Percentiles rank a stretch among this genome's conserved stretches.
phyloP scores from a whole-genome alignment of 2,329 filamentous ascomycete genomes.

The Xylariales sp. region DNA sequence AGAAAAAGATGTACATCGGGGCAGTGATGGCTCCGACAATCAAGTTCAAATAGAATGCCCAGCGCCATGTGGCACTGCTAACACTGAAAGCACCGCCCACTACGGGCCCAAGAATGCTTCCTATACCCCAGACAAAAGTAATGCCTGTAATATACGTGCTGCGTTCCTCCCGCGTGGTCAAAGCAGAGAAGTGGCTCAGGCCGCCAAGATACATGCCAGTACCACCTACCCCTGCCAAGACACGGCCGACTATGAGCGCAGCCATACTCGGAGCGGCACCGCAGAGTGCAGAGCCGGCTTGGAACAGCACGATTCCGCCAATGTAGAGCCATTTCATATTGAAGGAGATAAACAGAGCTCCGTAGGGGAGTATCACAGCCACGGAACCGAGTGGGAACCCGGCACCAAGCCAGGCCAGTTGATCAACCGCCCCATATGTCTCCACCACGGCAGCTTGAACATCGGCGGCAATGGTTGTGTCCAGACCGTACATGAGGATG shows the following conservation, averaged over 20 bases:
- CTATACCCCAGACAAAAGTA: conserved; percentile 34
- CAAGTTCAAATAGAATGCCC: conserved; percentile 54
- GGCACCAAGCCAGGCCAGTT: background rate
- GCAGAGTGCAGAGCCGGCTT: conserved; percentile 28
- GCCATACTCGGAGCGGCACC: conserved; percentile 38
- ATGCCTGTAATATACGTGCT: conserved; percentile 16
- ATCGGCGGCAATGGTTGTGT: background rate
- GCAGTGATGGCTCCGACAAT: conserved; percentile 15
- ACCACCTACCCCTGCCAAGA: conserved; percentile 39
- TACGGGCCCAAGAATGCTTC: conserved; percentile 41
- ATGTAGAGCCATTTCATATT: conserved; percentile 34
- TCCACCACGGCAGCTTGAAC: background rate
- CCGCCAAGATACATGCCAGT: conserved; percentile 35
- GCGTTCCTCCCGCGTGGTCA: conserved; percentile 16
- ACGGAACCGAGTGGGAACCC: conserved; percentile 1
- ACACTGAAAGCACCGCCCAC: conserved; percentile 41
- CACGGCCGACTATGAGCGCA: conserved; percentile 43
- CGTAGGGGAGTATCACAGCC: conserved; percentile 7
- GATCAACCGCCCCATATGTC: conserved; percentile 11
- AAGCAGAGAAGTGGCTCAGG: conserved; percentile 15
- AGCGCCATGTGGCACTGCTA: conserved; percentile 38
- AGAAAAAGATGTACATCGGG: background rate
- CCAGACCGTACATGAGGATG: conserved; percentile 31
- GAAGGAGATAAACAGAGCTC: conserved; percentile 32
- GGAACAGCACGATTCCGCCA: conserved; percentile 11